Evolutionary conservation across 225 moss, liverwort and hornwort species (phyloP).

Genomic region (Marchantia polymorpha): DNA sequence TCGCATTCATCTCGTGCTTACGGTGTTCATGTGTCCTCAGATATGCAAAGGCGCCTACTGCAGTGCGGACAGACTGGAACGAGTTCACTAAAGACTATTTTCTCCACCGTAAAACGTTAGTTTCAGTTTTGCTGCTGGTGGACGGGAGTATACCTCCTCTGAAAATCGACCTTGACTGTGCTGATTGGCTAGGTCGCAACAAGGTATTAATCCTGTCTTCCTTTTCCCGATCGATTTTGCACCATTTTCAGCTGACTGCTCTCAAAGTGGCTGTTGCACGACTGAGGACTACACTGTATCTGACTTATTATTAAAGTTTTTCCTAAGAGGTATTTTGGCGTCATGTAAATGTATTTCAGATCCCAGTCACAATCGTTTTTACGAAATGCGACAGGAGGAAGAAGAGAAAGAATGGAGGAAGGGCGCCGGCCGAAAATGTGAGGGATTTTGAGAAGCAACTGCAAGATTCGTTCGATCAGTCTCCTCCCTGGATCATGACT

Average conservation of each 20-base stretch:
- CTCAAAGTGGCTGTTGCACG: not conserved
- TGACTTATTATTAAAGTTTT: not conserved
- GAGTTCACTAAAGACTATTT: slow-evolving; percentile 93
- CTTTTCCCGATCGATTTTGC: not conserved
- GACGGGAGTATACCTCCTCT: slow-evolving; percentile 83
- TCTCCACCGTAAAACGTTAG: slow-evolving; percentile 70
- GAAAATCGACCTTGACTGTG: slow-evolving; percentile 87
- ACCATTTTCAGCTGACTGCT: not conserved
- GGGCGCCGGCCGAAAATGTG: slow-evolving; percentile 86
- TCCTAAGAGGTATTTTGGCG: not conserved
- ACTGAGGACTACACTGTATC: not conserved
- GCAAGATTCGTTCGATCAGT: slow-evolving; percentile 62
- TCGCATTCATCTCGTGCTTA: not conserved
- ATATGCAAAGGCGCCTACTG: slow-evolving; percentile 91
- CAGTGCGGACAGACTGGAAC: slow-evolving; percentile 90
- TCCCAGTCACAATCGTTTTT: slow-evolving; percentile 84
- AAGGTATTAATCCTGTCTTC: slow-evolving; percentile 35
- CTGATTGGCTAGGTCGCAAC: slow-evolving; percentile 89
- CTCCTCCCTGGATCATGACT: slow-evolving; percentile 96
- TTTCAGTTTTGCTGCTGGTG: slow-evolving; percentile 77
- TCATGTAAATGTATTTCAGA: slow-evolving; percentile 30
- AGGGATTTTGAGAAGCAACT: slow-evolving; percentile 66
- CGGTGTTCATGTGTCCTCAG: slow-evolving; percentile 32
- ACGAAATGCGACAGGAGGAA: slow-evolving; percentile 99
- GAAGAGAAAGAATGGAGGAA: slow-evolving; percentile 93